These are phyloP conservation scores for Rosa multiflora DNA, from an alignment of 306 rosid species.

Conservation along the genomic window DNA sequence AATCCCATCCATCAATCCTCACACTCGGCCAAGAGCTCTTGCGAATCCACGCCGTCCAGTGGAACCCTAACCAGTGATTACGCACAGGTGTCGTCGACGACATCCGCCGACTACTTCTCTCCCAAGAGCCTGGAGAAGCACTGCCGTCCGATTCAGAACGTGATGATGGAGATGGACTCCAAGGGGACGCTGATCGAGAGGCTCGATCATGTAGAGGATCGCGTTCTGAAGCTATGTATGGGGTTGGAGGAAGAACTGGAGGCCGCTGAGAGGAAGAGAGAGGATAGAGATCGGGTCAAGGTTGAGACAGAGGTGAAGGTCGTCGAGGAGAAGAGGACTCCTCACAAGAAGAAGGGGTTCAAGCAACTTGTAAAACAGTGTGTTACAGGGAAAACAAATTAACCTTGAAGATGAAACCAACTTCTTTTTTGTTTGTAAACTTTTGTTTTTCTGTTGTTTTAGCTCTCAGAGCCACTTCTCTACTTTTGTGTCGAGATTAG, in stretches of 20 bases:
- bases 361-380: slow-evolving; percentile 51
- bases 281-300: not conserved
- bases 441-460: not conserved
- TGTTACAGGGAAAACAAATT: slow-evolving; percentile 31
- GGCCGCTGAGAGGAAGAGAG: slow-evolving; percentile 30
- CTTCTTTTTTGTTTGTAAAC: too few relatives aligned
- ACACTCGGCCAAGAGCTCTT: slow-evolving; percentile 33
- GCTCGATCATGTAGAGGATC: slow-evolving; percentile 63
- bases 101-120: slow-evolving; percentile 33
- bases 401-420: not conserved
- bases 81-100: slow-evolving; percentile 27
- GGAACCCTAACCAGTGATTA: slow-evolving; percentile 42
- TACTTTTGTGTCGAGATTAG: not conserved
- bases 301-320: slow-evolving; percentile 4
- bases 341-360: slow-evolving; percentile 36
- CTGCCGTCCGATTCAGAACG: slow-evolving; percentile 77
- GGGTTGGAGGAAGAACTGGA: slow-evolving; percentile 55
- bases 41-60: slow-evolving; percentile 35
- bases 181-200: slow-evolving; percentile 78
- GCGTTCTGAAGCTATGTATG: slow-evolving; percentile 61
- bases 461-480: not conserved
- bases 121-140: slow-evolving; percentile 79
- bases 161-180: slow-evolving; percentile 52
- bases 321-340: slow-evolving; percentile 14
- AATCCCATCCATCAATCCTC: slow-evolving; percentile 2